phyloP scores from a whole-genome alignment of 257 asterid species.

The Solanum pennellii region DNA sequence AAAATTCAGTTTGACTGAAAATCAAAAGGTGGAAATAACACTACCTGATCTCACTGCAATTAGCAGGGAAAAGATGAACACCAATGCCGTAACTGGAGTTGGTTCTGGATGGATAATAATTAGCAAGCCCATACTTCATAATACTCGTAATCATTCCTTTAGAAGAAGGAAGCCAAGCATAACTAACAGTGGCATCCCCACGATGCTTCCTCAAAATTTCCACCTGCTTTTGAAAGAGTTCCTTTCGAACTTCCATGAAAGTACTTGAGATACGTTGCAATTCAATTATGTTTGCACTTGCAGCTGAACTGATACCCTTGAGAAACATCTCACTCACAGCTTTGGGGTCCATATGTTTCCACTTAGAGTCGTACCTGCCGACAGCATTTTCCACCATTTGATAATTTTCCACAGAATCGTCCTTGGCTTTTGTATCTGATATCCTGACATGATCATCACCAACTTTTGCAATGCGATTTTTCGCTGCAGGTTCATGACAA shows the following conservation, averaged over 20 bases:
- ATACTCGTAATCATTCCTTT: constrained; percentile 32
- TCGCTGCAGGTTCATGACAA: constrained; percentile 16
- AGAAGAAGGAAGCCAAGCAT: constrained; percentile 88
- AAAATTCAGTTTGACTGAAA: background rate
- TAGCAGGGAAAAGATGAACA: constrained; percentile 62
- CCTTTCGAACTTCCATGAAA: constrained; percentile 37
- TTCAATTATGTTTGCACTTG: constrained; percentile 32
- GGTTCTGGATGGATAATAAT: constrained; percentile 20
- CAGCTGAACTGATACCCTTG: constrained; percentile 30
- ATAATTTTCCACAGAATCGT: constrained; percentile 12
- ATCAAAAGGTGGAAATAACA: background rate
- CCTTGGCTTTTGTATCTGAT: constrained; percentile 19
- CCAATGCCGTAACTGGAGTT: constrained; percentile 43
- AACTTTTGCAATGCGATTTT: constrained; percentile 26
- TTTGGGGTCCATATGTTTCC: constrained; percentile 17
- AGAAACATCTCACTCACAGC: constrained; percentile 34
- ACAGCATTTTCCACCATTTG: constrained; percentile 11
- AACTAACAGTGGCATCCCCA: constrained; percentile 59
- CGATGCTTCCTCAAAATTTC: constrained; percentile 52
- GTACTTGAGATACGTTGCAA: constrained; percentile 24
- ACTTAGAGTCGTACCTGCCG: constrained; percentile 1
- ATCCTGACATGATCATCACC: constrained; percentile 20
- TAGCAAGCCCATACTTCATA: constrained; percentile 54
- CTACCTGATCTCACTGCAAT: constrained; percentile 66
- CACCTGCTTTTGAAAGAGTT: constrained; percentile 64